Evolutionary conservation across 768 basidiomycete species (phyloP), one percentile per base, ranked within the genome.

Genomic region (Phylloporus sp.): DNA sequence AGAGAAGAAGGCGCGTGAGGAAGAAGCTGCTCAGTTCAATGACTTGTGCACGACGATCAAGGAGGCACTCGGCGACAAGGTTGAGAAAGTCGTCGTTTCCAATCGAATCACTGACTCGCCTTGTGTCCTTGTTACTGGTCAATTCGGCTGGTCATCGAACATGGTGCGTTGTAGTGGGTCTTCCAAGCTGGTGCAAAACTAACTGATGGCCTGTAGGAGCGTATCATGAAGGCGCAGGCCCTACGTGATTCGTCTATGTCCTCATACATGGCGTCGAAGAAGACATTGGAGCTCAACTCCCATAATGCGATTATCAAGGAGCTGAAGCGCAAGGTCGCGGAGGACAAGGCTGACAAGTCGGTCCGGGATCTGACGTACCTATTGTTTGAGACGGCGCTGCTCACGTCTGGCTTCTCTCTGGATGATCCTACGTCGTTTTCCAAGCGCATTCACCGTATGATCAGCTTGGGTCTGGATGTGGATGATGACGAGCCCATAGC

Each of bases 81-180:
- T 99, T 58, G 97, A 99, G 82, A 99, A 99, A 81, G 95, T 99
- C 22, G 82, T 95, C 57, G 79, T 97, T 60, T 98, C 95, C 41
- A 97, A 95, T 84, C 92, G 95, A 73, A 95, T 99, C 77, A 80
- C 84, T 62, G 93, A 95, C 73, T 97, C 94, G 18, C 95, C 94
- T 55, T 97, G 88, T 70, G 95, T 97, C 40, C 86, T 95, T 64
- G 94, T 97, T 67, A 98, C 97, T 53, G 95, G 95, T 51, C 95
- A 97, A 72, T 99, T 97, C 74, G 97, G 95, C 50, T 99, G 95
- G 95, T 97, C 93, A 24, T 94, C 95, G 50, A 97, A 97, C 81
- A 98, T 98, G 95, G 88, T 85, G 57, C 41, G 79, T 70, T 26
- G 22, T 15, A 50, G 26, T 38, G 29, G 13, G 23, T 28, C 9